These are phyloP conservation scores for Wickerhamomyces kurtzmanii DNA, from an alignment of 805 yeast genomes.

Conservation along the genomic window DNA sequence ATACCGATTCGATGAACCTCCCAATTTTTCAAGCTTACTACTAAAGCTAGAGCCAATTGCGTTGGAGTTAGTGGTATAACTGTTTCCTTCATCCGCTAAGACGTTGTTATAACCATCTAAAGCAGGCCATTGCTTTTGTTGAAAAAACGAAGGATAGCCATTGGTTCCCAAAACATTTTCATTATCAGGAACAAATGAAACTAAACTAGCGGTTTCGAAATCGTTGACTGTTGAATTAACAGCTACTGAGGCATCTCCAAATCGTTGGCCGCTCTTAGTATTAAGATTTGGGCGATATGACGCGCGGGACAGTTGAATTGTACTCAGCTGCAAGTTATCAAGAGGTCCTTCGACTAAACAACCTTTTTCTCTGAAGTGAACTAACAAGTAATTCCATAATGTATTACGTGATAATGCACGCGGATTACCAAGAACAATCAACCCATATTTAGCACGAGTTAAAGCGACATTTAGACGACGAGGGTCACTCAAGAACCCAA, in stretches of 20 bases:
- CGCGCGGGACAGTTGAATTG: slow-evolving; percentile 39
- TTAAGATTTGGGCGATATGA: slow-evolving; percentile 3
- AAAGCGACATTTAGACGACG: slow-evolving; percentile 84
- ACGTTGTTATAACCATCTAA: slow-evolving; percentile 8
- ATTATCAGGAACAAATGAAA: slow-evolving; percentile 24
- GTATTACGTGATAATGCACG: slow-evolving; percentile 57
- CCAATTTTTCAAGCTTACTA: slow-evolving; percentile 19
- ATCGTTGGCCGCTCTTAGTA: slow-evolving; percentile 4
- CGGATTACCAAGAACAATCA: slow-evolving; percentile 79
- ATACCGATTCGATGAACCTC: slow-evolving; percentile 11
- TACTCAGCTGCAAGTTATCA: slow-evolving; percentile 65
- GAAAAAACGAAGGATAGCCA: slow-evolving; percentile 11
- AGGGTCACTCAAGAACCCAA: slow-evolving; percentile 81
- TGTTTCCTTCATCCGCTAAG: slow-evolving; percentile 2
- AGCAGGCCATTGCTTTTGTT: slow-evolving; percentile 14
- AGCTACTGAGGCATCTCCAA: slow-evolving; percentile 7
- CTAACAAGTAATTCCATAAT: slow-evolving; percentile 70
- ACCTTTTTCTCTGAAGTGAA: slow-evolving; percentile 75
- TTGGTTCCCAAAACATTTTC: slow-evolving; percentile 6
- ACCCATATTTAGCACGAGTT: slow-evolving; percentile 80
- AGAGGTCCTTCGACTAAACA: slow-evolving; percentile 87
- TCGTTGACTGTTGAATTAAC: slow-evolving; percentile 14
- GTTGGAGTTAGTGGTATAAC: slow-evolving; percentile 1
- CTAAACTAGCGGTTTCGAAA: slow-evolving; percentile 27
- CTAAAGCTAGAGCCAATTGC: slow-evolving; percentile 24